These are phyloP conservation scores for Trapa incisa DNA, from an alignment of 345 rosid genomes.

Conservation along the genomic window DNA sequence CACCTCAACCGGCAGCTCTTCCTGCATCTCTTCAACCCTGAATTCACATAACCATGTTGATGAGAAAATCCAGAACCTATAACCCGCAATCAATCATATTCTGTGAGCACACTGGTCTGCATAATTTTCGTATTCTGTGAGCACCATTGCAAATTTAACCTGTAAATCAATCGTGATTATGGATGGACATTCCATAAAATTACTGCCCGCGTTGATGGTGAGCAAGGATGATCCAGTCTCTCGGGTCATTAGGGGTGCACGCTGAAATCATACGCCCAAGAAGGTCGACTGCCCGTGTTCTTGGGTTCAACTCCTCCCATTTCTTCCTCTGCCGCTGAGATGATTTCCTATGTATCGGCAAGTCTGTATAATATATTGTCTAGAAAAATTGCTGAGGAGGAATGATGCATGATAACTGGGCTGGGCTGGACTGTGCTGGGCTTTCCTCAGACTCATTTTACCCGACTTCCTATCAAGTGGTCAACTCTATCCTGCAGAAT, in stretches of 20 bases:
- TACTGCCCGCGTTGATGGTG: slow-evolving; percentile 24
- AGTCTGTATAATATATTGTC: not conserved
- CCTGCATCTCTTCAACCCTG: slow-evolving; percentile 49
- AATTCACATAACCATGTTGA: slow-evolving; percentile 1
- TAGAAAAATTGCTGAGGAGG: not conserved
- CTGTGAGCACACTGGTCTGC: too few relatives aligned
- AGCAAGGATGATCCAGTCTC: slow-evolving; percentile 44
- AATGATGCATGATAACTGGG: not conserved
- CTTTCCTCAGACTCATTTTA: too few relatives aligned
- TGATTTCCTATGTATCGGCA: slow-evolving; percentile 24
- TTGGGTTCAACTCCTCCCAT: slow-evolving; percentile 37
- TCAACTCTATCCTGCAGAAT: not conserved
- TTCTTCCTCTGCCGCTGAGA: slow-evolving; percentile 39
- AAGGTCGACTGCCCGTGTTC: slow-evolving; percentile 62
- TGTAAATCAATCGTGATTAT: slow-evolving; percentile 25
- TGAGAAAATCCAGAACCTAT: too few relatives aligned
- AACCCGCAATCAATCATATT: too few relatives aligned
- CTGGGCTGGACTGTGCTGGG: not conserved
- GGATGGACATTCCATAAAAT: not conserved
- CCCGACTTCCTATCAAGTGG: not conserved
- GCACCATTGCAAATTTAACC: too few relatives aligned
- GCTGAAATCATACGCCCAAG: slow-evolving; percentile 62
- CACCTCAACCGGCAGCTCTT: slow-evolving; percentile 58
- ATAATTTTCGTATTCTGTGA: too few relatives aligned
- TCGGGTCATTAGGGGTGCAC: slow-evolving; percentile 40